A percentile compares a stretch with the other conserved stretches of the same genome.
Evolutionary conservation across 1,284 basidiomycete species (phyloP).

Genomic region (Ceratobasidium sp.): DNA sequence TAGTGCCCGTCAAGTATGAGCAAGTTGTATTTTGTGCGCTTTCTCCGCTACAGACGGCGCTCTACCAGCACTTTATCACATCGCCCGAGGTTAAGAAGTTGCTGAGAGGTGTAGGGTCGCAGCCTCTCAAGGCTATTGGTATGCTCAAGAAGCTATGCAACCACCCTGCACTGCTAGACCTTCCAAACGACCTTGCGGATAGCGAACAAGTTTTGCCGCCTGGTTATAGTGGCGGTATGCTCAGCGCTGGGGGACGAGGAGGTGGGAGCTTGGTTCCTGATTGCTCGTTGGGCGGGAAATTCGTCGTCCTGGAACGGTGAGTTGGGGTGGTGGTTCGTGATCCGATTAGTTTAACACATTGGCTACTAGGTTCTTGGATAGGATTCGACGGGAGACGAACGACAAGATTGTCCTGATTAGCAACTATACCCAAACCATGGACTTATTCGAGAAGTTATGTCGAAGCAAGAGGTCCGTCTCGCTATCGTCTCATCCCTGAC

Average conservation of each 20-base stretch:
- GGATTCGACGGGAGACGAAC: slow-evolving; percentile 82
- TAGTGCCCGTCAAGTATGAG: slow-evolving; percentile 99
- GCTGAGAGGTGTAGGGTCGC: slow-evolving; percentile 90
- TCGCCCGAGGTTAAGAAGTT: slow-evolving; percentile 95
- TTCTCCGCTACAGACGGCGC: slow-evolving; percentile 87
- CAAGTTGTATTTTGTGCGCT: slow-evolving; percentile 98
- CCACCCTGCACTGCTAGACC: slow-evolving; percentile 92
- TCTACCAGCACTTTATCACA: slow-evolving; percentile 94
- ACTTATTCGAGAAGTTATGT: slow-evolving; percentile 91
- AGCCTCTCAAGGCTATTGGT: slow-evolving; percentile 97
- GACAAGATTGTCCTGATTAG: slow-evolving; percentile 99
- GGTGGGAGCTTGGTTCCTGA: slow-evolving; percentile 54
- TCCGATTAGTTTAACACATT: neutral
- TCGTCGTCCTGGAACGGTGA: slow-evolving; percentile 92
- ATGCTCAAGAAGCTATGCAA: slow-evolving; percentile 98
- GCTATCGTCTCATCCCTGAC: slow-evolving; percentile 2
- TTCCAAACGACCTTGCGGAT: slow-evolving; percentile 89
- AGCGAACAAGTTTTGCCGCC: slow-evolving; percentile 88
- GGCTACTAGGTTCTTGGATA: slow-evolving; percentile 80
- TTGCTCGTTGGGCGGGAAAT: slow-evolving; percentile 91
- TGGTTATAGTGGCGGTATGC: slow-evolving; percentile 72
- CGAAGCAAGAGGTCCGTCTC: slow-evolving; percentile 79
- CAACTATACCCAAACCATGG: slow-evolving; percentile 98
- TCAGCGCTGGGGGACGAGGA: slow-evolving; percentile 59
- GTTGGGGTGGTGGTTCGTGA: slow-evolving; percentile 46